These are phyloP conservation scores for Tylopilus sp. DNA, from an alignment of 1,284 basidiomycete species.

Conservation along the genomic window DNA sequence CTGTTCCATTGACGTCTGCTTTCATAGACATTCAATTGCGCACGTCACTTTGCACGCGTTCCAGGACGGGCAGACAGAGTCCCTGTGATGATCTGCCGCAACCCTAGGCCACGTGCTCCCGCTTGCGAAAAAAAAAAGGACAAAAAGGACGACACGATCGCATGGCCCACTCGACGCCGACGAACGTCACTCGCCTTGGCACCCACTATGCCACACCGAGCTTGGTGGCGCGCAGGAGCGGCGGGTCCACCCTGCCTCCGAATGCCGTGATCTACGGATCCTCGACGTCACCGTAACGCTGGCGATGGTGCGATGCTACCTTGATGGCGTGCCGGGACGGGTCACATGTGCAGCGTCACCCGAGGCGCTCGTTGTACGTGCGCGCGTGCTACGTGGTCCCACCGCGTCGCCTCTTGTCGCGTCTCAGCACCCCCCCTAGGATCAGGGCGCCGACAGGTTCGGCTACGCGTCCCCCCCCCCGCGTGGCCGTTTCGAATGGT, in stretches of 20 bases:
- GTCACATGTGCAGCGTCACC: no score
- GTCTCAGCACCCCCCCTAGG: no score
- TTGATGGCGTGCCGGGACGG: no score
- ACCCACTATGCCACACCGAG: background rate
- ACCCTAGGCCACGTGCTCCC: conserved; percentile 1
- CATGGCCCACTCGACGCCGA: background rate
- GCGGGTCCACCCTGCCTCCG: background rate
- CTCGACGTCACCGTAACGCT: background rate
- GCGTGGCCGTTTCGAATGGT: no score
- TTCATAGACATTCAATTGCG: no score
- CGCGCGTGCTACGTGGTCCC: no score
- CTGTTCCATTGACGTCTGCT: background rate
- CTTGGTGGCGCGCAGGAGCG: background rate
- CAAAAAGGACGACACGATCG: background rate
- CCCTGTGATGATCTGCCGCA: background rate
- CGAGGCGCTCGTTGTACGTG: no score
- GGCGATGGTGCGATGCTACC: background rate
- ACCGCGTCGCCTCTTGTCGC: no score
- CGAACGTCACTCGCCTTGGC: background rate
- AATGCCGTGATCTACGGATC: conserved; percentile 3
- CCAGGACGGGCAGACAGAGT: background rate
- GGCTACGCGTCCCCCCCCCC: no score
- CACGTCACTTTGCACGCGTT: background rate
- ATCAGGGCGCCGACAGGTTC: no score
- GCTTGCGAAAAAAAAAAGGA: background rate